Evolutionary conservation across 1,139 yeast species (phyloP).

Genomic region (Kodamaea arcana): DNA sequence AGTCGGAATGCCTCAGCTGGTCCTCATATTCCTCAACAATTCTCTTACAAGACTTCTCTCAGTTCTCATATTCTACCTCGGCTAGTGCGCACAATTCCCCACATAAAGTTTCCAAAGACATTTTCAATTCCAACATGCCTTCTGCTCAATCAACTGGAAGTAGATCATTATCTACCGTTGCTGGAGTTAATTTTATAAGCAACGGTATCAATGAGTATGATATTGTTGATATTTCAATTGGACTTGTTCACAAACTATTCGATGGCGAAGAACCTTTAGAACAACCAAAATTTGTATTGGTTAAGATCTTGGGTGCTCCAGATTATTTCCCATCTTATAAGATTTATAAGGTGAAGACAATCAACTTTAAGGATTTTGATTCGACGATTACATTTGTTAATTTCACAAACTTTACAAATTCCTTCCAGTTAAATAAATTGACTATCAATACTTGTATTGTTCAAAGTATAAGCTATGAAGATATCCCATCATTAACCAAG

Average conservation of each 20-base stretch:
- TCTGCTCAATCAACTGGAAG: slow-evolving; percentile 9
- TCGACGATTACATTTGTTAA: slow-evolving; percentile 36
- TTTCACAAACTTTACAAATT: slow-evolving; percentile 26
- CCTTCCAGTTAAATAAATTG: slow-evolving; percentile 21
- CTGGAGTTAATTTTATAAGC: slow-evolving; percentile 11
- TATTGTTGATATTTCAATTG: slow-evolving; percentile 31
- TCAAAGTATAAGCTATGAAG: slow-evolving; percentile 23
- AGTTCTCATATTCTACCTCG: too few species aligned
- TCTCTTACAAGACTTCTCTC: too few species aligned
- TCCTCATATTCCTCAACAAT: too few species aligned
- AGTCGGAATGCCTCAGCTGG: too few species aligned
- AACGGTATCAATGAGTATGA: slow-evolving; percentile 17
- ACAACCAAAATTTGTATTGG: slow-evolving; percentile 22
- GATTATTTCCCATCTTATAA: slow-evolving; percentile 33
- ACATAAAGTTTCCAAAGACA: background rate
- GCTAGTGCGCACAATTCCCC: too few species aligned
- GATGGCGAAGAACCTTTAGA: slow-evolving; percentile 18
- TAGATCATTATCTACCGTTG: slow-evolving; percentile 20
- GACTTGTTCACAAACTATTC: slow-evolving; percentile 31
- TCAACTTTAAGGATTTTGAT: slow-evolving; percentile 18
- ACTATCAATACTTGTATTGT: slow-evolving; percentile 33
- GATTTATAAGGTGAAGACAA: slow-evolving; percentile 26
- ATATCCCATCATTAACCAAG: slow-evolving; percentile 29
- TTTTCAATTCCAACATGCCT: slow-evolving; percentile 16
- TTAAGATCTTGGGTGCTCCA: slow-evolving; percentile 45